phyloP scores from a whole-genome alignment of 148 eudicot genomes.

The Camellia japonica region DNA sequence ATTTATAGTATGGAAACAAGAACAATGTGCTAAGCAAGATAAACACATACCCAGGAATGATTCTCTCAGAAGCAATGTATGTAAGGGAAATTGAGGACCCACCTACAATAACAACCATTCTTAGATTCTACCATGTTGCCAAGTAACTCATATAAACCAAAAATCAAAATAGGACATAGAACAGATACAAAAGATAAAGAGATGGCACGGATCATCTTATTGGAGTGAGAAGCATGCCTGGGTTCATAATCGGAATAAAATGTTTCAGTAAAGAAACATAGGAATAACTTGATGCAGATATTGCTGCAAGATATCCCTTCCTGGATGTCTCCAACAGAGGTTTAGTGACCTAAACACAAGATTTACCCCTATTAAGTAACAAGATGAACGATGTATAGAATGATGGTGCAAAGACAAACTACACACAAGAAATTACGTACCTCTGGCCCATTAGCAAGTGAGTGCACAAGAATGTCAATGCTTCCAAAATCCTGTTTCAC shows the following conservation, averaged over 20 bases:
- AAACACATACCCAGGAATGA: conserved; percentile 79
- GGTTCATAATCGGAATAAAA: conserved; percentile 95
- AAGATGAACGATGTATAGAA: conserved; percentile 3
- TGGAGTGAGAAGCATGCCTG: conserved; percentile 43
- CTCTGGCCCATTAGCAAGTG: conserved; percentile 98
- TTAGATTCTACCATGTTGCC: no score
- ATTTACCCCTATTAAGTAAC: conserved; percentile 9
- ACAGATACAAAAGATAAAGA: background rate
- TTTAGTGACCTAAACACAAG: conserved; percentile 57
- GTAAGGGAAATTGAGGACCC: conserved; percentile 80
- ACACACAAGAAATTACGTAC: conserved; percentile 21
- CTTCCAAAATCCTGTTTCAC: conserved; percentile 88
- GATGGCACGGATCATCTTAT: no score
- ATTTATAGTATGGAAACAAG: background rate
- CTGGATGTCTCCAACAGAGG: conserved; percentile 94
- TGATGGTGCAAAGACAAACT: no score
- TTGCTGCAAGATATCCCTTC: conserved; percentile 87
- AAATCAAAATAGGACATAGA: background rate
- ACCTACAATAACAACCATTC: background rate
- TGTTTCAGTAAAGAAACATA: conserved; percentile 82
- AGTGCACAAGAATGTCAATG: conserved; percentile 94
- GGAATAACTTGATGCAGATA: conserved; percentile 97
- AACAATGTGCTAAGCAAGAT: background rate
- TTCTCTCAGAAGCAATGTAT: conserved; percentile 92
- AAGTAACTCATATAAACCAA: background rate